Evolutionary conservation across 2,329 filamentous ascomycete genomes (phyloP).

Genomic region (Torrubiella hemipterigena): DNA sequence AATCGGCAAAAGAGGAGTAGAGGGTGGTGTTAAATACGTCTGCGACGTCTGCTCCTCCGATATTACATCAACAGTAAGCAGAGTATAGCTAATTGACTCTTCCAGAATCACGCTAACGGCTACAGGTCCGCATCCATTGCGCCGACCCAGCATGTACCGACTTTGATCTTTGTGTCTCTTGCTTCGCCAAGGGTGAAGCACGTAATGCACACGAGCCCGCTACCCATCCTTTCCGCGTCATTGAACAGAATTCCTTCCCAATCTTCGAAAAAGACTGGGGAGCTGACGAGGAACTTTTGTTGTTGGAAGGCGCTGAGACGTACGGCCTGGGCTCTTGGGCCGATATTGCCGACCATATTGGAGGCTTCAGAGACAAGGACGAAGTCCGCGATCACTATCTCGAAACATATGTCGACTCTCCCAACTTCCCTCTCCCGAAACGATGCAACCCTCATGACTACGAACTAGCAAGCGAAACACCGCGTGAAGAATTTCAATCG

Average conservation of each 20-base stretch:
- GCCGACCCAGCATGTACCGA: slow-evolving; percentile 74
- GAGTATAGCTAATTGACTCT: background rate
- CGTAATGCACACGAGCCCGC: slow-evolving; percentile 78
- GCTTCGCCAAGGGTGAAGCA: slow-evolving; percentile 72
- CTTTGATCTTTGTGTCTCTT: slow-evolving; percentile 93
- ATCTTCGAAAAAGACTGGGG: slow-evolving; percentile 95
- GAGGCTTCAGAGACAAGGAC: slow-evolving; percentile 85
- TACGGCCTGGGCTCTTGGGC: slow-evolving; percentile 97
- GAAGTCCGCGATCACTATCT: slow-evolving; percentile 94
- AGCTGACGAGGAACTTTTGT: slow-evolving; percentile 87
- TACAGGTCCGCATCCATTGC: slow-evolving; percentile 85
- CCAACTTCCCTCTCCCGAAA: slow-evolving; percentile 75
- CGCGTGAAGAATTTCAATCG: slow-evolving; percentile 84
- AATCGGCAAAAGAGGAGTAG: slow-evolving; percentile 70
- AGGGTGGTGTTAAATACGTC: slow-evolving; percentile 88
- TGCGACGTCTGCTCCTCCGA: slow-evolving; percentile 96
- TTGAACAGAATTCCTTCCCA: slow-evolving; percentile 96
- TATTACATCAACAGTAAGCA: slow-evolving; percentile 84
- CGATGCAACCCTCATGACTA: slow-evolving; percentile 75
- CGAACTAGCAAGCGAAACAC: slow-evolving; percentile 64
- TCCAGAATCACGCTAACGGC: slow-evolving; percentile 1
- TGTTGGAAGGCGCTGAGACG: slow-evolving; percentile 88
- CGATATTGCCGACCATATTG: slow-evolving; percentile 95
- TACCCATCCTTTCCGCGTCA: slow-evolving; percentile 81
- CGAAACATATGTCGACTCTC: slow-evolving; percentile 72